These are phyloP conservation scores for Skeletonema marinoi DNA, from an alignment of 108 stramenopile species.

Conservation along the genomic window DNA sequence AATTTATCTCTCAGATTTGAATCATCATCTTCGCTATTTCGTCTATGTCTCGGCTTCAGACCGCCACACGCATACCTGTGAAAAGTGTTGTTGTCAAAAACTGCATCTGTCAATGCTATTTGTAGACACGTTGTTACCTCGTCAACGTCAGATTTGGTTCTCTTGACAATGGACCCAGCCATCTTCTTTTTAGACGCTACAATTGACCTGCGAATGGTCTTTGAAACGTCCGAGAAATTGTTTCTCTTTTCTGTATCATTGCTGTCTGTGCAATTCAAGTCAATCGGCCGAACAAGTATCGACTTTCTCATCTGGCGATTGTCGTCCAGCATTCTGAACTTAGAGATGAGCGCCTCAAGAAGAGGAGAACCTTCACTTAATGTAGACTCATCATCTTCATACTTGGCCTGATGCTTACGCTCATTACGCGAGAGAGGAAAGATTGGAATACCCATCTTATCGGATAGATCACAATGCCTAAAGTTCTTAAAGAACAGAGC, in stretches of 20 bases:
- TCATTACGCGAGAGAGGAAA: constrained; percentile 81
- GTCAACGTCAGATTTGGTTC: constrained; percentile 63
- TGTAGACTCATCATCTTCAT: constrained; percentile 68
- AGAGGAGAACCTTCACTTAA: constrained; percentile 48
- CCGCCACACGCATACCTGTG: constrained; percentile 64
- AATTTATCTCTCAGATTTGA: background rate
- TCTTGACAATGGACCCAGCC: constrained; percentile 19
- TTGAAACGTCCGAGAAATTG: constrained; percentile 19
- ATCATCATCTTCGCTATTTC: background rate
- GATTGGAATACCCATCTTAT: constrained; percentile 68
- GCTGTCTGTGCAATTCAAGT: constrained; percentile 18
- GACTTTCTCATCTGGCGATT: constrained; percentile 59
- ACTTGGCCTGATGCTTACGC: constrained; percentile 68
- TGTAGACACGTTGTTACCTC: constrained; percentile 57
- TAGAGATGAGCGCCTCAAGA: constrained; percentile 39
- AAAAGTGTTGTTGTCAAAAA: constrained; percentile 55
- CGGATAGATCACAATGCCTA: constrained; percentile 57
- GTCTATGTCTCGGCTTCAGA: constrained; percentile 41
- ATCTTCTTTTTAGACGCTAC: constrained; percentile 11
- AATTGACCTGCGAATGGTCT: constrained; percentile 17
- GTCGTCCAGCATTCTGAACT: constrained; percentile 56
- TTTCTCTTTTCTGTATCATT: constrained; percentile 29
- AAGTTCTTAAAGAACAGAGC: constrained; percentile 83
- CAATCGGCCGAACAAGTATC: constrained; percentile 45
- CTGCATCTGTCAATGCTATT: constrained; percentile 55